Percentiles rank a stretch among this genome's conserved stretches.
Conservation (phyloP, 768 basidiomycete genomes). For the Lentinula edodes region DNA sequence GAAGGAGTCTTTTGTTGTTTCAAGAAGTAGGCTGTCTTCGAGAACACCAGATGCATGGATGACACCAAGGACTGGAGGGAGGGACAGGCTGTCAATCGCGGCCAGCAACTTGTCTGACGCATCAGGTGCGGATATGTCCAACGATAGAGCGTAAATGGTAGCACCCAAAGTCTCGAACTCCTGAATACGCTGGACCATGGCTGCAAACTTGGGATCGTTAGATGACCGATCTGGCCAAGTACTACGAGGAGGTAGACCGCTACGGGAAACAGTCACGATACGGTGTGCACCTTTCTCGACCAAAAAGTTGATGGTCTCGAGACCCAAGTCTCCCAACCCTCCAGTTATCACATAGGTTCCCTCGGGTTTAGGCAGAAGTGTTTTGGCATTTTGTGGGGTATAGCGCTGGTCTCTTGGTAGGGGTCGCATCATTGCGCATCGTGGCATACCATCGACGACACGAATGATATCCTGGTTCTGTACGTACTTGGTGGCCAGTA, state of each 20-base stretch:
- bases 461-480: neutral
- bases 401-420: neutral
- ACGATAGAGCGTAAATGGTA: neutral
- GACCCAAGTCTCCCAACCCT: neutral
- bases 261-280: neutral
- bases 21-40: neutral
- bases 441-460: neutral
- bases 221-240: neutral
- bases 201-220: neutral
- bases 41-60: neutral
- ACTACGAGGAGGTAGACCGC: neutral
- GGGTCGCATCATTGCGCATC: neutral
- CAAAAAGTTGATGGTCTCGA: slow-evolving; percentile 2
- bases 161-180: slow-evolving; percentile 2
- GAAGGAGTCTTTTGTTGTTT: neutral
- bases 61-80: neutral
- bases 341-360: neutral
- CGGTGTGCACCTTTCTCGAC: neutral
- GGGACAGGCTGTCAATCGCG: neutral
- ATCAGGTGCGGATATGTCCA: neutral
- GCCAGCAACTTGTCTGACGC: neutral
- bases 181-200: neutral
- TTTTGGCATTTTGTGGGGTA: neutral
- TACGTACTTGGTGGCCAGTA: neutral
- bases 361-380: neutral